Conservation (phyloP, 2,329 filamentous ascomycete species). For the Sodiomyces alkalinus region DNA sequence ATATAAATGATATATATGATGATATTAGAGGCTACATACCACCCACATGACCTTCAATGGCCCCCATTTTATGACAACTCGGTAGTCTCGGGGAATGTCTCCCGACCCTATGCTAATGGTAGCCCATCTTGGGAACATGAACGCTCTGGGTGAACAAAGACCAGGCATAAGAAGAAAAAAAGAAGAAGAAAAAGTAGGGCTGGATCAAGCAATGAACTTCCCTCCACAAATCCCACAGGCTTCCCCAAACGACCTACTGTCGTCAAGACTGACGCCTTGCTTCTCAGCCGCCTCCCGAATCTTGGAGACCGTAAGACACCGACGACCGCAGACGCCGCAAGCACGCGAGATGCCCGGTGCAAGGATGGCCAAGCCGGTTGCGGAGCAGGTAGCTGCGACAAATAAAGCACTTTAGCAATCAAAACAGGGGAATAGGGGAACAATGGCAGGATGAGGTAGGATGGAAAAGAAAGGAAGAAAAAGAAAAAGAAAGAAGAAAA, state of each 20-base stretch:
- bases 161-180: too few relatives aligned
- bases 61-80: too few relatives aligned
- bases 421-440: not conserved
- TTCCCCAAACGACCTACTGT: too few relatives aligned
- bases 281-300: constrained; percentile 19
- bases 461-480: not conserved
- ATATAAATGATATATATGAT: too few relatives aligned
- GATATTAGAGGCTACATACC: too few relatives aligned
- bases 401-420: not conserved
- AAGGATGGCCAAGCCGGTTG: constrained; percentile 38
- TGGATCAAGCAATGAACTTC: constrained; percentile 25
- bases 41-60: too few relatives aligned
- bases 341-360: constrained; percentile 35
- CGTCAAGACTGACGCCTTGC: constrained; percentile 11
- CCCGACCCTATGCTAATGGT: too few relatives aligned
- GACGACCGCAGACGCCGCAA: constrained; percentile 38
- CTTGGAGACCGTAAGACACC: constrained; percentile 30
- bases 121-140: too few relatives aligned
- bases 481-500: not conserved
- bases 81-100: too few relatives aligned
- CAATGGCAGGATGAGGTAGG: not conserved
- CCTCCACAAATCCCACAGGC: constrained; percentile 25
- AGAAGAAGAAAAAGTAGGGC: too few relatives aligned
- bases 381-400: constrained; percentile 33
- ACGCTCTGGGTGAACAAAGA: too few relatives aligned